Evolutionary conservation across 2,329 filamentous ascomycete species (phyloP), one percentile per base, ranked within the genome.

Genomic region (Aquanectria penicillioides): DNA sequence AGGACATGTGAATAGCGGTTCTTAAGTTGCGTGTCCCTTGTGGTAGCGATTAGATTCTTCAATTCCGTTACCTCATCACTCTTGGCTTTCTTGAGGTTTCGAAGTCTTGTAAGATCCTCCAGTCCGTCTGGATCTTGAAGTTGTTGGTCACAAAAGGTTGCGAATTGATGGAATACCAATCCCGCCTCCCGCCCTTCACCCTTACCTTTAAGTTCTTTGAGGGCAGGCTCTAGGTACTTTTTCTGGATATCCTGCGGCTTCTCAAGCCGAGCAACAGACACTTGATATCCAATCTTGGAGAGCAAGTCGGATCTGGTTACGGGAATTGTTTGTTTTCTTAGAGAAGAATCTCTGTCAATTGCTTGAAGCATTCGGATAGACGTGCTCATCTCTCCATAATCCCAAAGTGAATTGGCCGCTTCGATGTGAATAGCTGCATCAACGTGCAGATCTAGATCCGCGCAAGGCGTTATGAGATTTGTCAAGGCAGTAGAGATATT

Each of bases 111-210:
- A 59, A 97, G 86, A 69, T 99, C 95, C 73, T 97, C 93, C 2
- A 94, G 79, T 28, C 89, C 88, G 67, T 97, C 93, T 1, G 90
- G 86, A 70, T 94, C 94, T 69, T 97, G 91, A 9, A 99, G 81
- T 73, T 99, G 95, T 69, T 93, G 89, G 73, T 99, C 94, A 70
- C 96, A 99, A 73, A 99, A 99, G 48, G 89, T 86, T 22, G 96
- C 95, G 74, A 98, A 98, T 69, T 97, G 92, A 72, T 97, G 93
- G 69, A 93, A 97, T 1, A 98, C 95, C 65, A 92, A 85, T 1
- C 94, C 93, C 2, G 94, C 91, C 59, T 94, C 91, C 38, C 84
- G 81, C 1, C 91, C 90, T 50, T 88, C 83, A 5, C 78, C 83
- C 40, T 85, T 84, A 2, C 88, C 88, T 67, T 87, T 90, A 7